Evolutionary conservation across 2,329 filamentous ascomycete genomes (phyloP), one percentile per base, ranked within the genome.

Genomic region (Colletotrichum cuscutae): DNA sequence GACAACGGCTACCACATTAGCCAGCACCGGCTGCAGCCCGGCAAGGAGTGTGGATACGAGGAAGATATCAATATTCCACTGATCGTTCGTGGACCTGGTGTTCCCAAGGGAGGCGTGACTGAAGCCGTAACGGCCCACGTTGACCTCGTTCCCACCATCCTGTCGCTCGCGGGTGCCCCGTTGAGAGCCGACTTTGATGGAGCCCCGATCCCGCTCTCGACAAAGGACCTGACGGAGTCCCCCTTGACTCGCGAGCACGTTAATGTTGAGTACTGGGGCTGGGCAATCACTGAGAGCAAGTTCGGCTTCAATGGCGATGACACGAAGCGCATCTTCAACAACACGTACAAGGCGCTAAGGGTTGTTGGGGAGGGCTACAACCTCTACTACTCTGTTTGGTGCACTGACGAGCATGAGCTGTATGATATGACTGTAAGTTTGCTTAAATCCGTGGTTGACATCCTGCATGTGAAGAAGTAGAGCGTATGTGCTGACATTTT

Each of bases 341-440:
- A 90, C 76, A 90, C 88, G 0, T 90, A 89, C 81, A 90, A 90
- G 73, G 84, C 81, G 0, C 65, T 90, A 0, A 84, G 89, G 1
- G 75, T 90, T 0, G 79, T 86, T 1, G 80, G 82, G 0, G 76
- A 84, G 1, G 80, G 80, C 1, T 91, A 90, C 71, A 88, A 84
- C 69, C 76, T 90, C 3, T 87, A 88, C 74, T 91, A 91, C 74
- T 86, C 85, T 0, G 86, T 89, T 1, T 89, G 88, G 87, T 90
- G 88, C 76, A 87, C 81, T 4, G 86, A 86, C 46, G 78, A 80
- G 73, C 82, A 85, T 24, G 85, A 89, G 73, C 81, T 87, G 0
- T 89, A 88, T 74, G 83, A 89, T 28, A 76, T 91, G 42, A 86
- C 82, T 62, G 88, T 88, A 78, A 73, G 82, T 64, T 57, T n/a